Evolutionary conservation across 306 rosid genomes (phyloP), one percentile per base, ranked within the genome.

Genomic region (Cotoneaster glaucophyllus): DNA sequence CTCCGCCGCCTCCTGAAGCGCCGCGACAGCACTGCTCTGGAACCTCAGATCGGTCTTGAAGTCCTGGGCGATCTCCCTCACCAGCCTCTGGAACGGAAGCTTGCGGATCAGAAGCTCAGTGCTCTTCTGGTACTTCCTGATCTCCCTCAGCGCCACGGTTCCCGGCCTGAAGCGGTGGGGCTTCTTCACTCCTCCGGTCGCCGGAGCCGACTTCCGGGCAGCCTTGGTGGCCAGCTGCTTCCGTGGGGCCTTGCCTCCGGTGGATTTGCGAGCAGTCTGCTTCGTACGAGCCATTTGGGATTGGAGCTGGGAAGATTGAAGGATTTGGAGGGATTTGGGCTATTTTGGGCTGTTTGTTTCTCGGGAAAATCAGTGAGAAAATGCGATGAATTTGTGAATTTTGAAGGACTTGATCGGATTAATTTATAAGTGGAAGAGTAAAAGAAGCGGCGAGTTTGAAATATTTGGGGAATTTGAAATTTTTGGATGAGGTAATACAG

Each of bases 31-130:
- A 6, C 54, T 48, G 54, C 54, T 48, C 54, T 48, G 54, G 54
- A 48, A 48, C 54, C 85, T 21, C 77, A 81, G 75, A 26, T 82
- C 85, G 10, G 85, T 73, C 70, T 82, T 82, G 68, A 82, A 82
- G 45, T 77, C 79, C 64, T 82, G 79, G 0, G 85, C 85, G 5
- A 82, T 77, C 71, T 82, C 85, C 11, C 82, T 73, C 21, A 82
- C 85, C 8, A 82, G 53, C 64, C 85, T 64, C 37, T 82, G 82
- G 50, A 48, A 48, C 54, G 54, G 54, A 15, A 48, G 54, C 54
- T 48, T 48, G 21, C 54, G 54, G 54, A 48, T 48, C 54, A 48
- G 54, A 18, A 48, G 54, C 54, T 48, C 54, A 5, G 54, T 48
- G 21, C 54, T 48, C 54, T 48, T 48, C 54, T 48, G 54, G 54